A percentile compares a stretch with the other conserved stretches of the same genome.
phyloP scores from a whole-genome alignment of 768 basidiomycete genomes.

The Naematelia aurantialba region DNA sequence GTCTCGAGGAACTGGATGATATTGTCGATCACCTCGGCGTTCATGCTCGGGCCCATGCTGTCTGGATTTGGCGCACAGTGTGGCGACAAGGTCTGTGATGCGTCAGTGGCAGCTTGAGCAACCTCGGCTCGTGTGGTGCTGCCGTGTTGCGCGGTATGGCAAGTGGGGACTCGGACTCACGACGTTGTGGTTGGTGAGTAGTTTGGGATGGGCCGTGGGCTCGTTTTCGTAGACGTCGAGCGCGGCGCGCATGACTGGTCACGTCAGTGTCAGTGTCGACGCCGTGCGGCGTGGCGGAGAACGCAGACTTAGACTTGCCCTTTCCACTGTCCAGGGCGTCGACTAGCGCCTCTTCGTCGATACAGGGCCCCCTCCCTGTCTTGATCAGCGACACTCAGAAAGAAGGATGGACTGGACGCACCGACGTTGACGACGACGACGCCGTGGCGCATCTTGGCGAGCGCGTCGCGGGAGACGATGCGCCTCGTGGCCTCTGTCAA shows the following conservation, averaged over 20 bases:
- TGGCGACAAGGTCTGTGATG: conserved; percentile 16
- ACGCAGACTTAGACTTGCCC: conserved; percentile 15
- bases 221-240: conserved; percentile 52
- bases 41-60: conserved; percentile 17
- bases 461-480: conserved; percentile 9
- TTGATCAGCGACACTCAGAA: not conserved
- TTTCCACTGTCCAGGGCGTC: conserved; percentile 49
- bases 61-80: conserved; percentile 26
- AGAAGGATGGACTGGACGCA: not conserved
- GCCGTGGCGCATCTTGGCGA: conserved; percentile 42
- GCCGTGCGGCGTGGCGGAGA: no score
- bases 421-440: conserved; percentile 46
- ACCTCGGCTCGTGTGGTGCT: no score
- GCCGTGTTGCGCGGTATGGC: no score
- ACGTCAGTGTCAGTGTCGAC: not conserved
- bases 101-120: not conserved
- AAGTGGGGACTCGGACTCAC: no score
- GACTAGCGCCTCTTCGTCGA: conserved; percentile 49
- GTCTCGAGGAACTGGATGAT: conserved; percentile 33
- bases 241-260: conserved; percentile 44
- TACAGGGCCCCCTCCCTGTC: conserved; percentile 35
- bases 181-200: conserved; percentile 33
- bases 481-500: conserved; percentile 38
- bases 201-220: conserved; percentile 44
- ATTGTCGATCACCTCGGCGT: conserved; percentile 41